Evolutionary conservation across 2,329 filamentous ascomycete species (phyloP).

Genomic region (Aureobasidium melanogenum): DNA sequence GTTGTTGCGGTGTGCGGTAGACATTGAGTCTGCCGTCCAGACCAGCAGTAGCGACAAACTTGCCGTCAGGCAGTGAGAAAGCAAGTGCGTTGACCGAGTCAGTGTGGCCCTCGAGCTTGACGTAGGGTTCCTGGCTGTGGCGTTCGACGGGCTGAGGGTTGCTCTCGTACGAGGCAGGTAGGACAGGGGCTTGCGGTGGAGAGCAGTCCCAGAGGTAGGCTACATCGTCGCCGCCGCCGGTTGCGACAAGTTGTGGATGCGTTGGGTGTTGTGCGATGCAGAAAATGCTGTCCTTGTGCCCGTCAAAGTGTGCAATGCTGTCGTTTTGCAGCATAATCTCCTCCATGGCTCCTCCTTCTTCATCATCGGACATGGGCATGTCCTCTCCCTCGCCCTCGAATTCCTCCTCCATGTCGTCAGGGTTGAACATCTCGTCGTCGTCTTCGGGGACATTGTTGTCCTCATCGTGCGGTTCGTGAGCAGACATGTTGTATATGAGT

Average conservation of each 20-base stretch:
- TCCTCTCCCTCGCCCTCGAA: conserved; percentile 54
- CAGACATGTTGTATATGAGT: conserved; percentile 1
- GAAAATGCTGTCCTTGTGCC: conserved; percentile 85
- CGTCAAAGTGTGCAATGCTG: conserved; percentile 85
- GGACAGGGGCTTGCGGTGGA: conserved; percentile 50
- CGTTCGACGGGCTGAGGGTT: conserved; percentile 50
- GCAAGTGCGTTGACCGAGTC: conserved; percentile 82
- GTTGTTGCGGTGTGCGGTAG: conserved; percentile 22
- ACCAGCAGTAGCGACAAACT: conserved; percentile 78
- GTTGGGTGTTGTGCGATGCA: conserved; percentile 87
- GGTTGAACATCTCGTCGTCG: conserved; percentile 61
- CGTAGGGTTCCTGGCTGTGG: conserved; percentile 56
- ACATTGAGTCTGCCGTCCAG: conserved; percentile 75
- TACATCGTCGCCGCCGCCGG: conserved; percentile 77
- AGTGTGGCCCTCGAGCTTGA: conserved; percentile 76
- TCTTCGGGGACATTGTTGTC: conserved; percentile 34
- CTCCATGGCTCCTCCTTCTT: conserved; percentile 45
- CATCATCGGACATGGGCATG: conserved; percentile 70
- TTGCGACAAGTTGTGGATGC: conserved; percentile 68
- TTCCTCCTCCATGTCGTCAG: conserved; percentile 67
- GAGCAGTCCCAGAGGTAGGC: conserved; percentile 80
- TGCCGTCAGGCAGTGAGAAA: conserved; percentile 75
- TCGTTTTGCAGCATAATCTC: conserved; percentile 84
- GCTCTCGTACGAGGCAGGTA: conserved; percentile 67
- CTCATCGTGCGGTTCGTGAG: conserved; percentile 11